Evolutionary conservation across 768 basidiomycete species (phyloP), one percentile per base, ranked within the genome.

Genomic region (Suillus tomentosus): DNA sequence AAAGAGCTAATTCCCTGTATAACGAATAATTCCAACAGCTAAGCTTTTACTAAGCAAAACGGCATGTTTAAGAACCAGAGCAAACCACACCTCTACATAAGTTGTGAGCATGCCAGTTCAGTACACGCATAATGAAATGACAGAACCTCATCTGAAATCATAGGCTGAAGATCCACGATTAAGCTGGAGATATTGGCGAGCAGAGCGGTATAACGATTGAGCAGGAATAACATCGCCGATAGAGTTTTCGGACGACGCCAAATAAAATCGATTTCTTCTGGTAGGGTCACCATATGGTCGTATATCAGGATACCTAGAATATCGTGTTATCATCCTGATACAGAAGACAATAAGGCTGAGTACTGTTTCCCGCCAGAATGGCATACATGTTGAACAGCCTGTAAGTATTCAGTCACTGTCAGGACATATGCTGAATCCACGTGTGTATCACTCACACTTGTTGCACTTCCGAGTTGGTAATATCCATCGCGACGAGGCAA

Each of bases 201-300:
- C 57, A 83, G 75, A 2, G 81, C 76, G 37, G 82, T 66, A 62
- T 87, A 87, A 6, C 85, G 81, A 65, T 84, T 84, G 40, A 82
- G 55, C 57, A 82, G 79, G 70, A 86, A 86, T 68, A 80, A 76
- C 39, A 77, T 76, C 2, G 81, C 74, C 60, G 81, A 79, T 10
- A 66, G 58, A 1, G 72, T 74, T 61, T 78, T 79, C 1, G 77
- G 78, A 53, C 77, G 74, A 60, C 72, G 71, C 85, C 85, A 86
- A 6, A 86, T 68, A 59, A 78, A 76, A 17, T 73, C 68, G 43
- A 83, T 69, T 67, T 85, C 84, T 22, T 70, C 69, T n/a, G 67
- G 64, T 27, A 76, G 66, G 6, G 76, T 77, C 57, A 76, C 54
- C 37, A 71, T 5, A 60, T 70, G 70, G 69, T 77, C 76, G 66